A percentile compares a stretch with the other conserved stretches of the same genome.
These are phyloP conservation scores for Salix koriyanagi DNA, from an alignment of 345 rosid species.

Conservation along the genomic window DNA sequence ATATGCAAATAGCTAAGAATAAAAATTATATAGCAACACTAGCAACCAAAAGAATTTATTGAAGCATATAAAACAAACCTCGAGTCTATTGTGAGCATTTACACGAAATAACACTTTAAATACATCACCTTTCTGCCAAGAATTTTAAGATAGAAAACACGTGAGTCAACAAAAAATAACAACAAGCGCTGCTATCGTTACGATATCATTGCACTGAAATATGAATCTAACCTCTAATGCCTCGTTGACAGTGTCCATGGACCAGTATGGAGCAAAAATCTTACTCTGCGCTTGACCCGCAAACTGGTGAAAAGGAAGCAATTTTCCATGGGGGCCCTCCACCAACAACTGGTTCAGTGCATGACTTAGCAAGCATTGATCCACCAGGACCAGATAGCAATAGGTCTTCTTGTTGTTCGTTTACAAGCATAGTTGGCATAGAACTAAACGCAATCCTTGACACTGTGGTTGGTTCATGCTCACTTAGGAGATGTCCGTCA, in stretches of 20 bases:
- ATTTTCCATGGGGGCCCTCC: conserved; percentile 28
- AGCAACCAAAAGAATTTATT: not conserved
- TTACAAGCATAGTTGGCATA: conserved; percentile 58
- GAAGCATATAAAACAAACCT: conserved; percentile 45
- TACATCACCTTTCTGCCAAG: conserved; percentile 65
- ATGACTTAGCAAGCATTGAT: conserved; percentile 37
- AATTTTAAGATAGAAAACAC: not conserved
- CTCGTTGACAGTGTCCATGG: conserved; percentile 47
- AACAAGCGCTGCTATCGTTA: not conserved
- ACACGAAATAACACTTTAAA: conserved; percentile 64
- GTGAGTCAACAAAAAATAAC: not conserved
- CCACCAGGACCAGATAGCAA: conserved; percentile 30
- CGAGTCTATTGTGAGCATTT: conserved; percentile 78
- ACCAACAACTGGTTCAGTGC: conserved; percentile 37
- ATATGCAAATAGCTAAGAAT: not conserved
- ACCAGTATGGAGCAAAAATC: conserved; percentile 53
- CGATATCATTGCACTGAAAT: not conserved
- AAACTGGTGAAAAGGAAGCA: conserved; percentile 18
- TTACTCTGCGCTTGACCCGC: conserved; percentile 35
- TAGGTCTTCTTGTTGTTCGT: conserved; percentile 14
- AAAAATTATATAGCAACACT: not conserved
- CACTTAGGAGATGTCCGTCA: conserved; percentile 19
- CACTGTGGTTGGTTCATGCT: conserved; percentile 25
- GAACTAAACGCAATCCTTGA: conserved; percentile 48
- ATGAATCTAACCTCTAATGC: conserved; percentile 63